Evolutionary conservation across 2,329 filamentous ascomycete species (phyloP), one percentile per base, ranked within the genome.

Genomic region (Chrysosporium keratinophilum): DNA sequence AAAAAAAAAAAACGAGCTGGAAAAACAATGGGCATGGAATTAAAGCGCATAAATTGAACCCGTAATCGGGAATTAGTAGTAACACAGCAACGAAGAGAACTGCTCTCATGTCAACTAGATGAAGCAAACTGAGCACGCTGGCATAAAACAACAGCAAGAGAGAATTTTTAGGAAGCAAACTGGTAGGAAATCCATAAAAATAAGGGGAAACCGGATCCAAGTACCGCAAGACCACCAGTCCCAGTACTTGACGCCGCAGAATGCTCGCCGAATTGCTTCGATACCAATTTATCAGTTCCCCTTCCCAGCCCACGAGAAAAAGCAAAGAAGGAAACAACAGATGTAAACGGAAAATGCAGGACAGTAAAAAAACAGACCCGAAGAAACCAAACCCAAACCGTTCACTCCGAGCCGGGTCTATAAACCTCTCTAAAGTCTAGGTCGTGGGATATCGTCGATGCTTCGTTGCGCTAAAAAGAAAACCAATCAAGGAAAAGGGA

Each of bases 351-450:
- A 49, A 34, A 39, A 41, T 12, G 23, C 7, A 33, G 10, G 44
- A 41, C 10, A 45, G 42, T 15, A 52, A 45, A 52, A 49, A 43
- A 35, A 47, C 19, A 35, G 33, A 44, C 31, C 52, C 17, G 37
- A 57, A 52, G 42, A 42, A 49, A 55, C 31, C 56, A 50, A 55
- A 35, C 28, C 35, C 52, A 45, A 54, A 42, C 50, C 50, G 41
- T 52, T 52, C 49, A 52, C 50, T 52, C 50, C 50, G n/a, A 51
- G 17, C 31, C 40, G 39, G 43, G 12, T 52, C 50, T 52, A 52
- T 52, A 47, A 28, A 43, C 52, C 51, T 39, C 42, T 57, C 51
- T 54, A 57, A 57, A 54, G 44, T 56, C 54, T 56, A 56, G 50
- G 50, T 50, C 54, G 49, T 56, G 51, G 54, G 50, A 54, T 56